Percentiles rank a stretch among this genome's conserved stretches.
Conservation (phyloP, 106 monocot genomes). For the Platanthera guangdongensis region DNA sequence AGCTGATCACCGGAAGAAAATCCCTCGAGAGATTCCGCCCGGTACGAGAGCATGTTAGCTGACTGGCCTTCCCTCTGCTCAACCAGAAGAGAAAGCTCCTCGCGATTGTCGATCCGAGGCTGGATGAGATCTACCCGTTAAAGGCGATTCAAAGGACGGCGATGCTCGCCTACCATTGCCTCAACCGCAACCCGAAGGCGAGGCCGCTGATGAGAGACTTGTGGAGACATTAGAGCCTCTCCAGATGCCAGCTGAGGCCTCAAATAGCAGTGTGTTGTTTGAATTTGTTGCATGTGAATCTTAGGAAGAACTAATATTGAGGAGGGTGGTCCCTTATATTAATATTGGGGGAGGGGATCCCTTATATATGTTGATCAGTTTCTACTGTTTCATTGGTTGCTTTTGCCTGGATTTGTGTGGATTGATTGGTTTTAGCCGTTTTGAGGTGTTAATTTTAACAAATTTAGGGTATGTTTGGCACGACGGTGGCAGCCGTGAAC, state of each 20-base stretch:
- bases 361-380: neutral
- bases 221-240: slow-evolving; percentile 52
- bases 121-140: slow-evolving; percentile 34
- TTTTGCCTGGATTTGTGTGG: neutral
- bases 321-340: neutral
- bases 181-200: slow-evolving; percentile 59
- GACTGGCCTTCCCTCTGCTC: slow-evolving; percentile 53
- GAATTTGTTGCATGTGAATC: neutral
- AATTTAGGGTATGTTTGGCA: no score
- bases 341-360: neutral
- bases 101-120: slow-evolving; percentile 38
- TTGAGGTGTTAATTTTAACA: neutral
- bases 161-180: slow-evolving; percentile 55
- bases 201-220: slow-evolving; percentile 71
- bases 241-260: slow-evolving; percentile 20
- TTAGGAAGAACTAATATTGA: neutral
- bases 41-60: slow-evolving; percentile 31
- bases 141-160: slow-evolving; percentile 45
- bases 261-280: neutral
- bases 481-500: no score
- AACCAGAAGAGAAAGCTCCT: slow-evolving; percentile 44
- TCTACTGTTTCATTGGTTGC: neutral
- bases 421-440: neutral
- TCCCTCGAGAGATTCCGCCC: slow-evolving; percentile 50
- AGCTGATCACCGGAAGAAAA: slow-evolving; percentile 51